These are phyloP conservation scores for Calonectria fujianensis DNA, from an alignment of 2,329 filamentous ascomycete species.

Conservation along the genomic window DNA sequence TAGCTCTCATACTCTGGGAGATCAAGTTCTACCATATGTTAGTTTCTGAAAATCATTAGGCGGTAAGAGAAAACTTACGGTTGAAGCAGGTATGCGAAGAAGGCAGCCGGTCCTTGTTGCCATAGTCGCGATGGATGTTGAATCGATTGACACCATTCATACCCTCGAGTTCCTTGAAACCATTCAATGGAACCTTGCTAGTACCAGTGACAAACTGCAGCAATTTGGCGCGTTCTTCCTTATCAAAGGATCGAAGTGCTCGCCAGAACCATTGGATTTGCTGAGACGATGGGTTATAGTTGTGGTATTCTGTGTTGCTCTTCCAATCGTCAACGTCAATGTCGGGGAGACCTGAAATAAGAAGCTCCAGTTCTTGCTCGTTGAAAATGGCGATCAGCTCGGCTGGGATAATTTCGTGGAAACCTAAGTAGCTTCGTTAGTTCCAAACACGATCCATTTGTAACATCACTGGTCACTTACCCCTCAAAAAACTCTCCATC, in stretches of 20 bases:
- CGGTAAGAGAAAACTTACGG: constrained; percentile 79
- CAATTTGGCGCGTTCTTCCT: constrained; percentile 97
- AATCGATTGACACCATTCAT: constrained; percentile 99
- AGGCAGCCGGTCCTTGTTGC: constrained; percentile 94
- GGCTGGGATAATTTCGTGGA: constrained; percentile 98
- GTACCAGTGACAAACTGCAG: constrained; percentile 99
- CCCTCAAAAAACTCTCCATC: constrained; percentile 93
- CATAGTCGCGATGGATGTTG: constrained; percentile 99
- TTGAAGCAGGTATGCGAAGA: constrained; percentile 99
- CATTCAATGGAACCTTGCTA: constrained; percentile 97
- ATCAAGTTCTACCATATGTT: constrained; percentile 84
- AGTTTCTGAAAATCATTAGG: constrained; percentile 61
- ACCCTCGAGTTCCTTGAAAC: constrained; percentile 98
- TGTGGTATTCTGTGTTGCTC: constrained; percentile 98
- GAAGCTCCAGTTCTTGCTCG: constrained; percentile 95
- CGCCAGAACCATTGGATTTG: constrained; percentile 99
- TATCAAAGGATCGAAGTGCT: constrained; percentile 96
- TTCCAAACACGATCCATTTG: constrained; percentile 8
- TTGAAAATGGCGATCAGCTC: constrained; percentile 98
- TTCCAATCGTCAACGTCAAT: constrained; percentile 99
- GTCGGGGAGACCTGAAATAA: constrained; percentile 97
- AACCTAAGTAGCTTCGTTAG: constrained; percentile 72
- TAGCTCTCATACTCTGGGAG: constrained; percentile 99
- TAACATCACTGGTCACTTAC: constrained; percentile 63
- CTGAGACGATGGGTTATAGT: constrained; percentile 93